Evolutionary conservation across 495 filamentous ascomycete genomes (phyloP).

Genomic region (Penicillium odoratum): DNA sequence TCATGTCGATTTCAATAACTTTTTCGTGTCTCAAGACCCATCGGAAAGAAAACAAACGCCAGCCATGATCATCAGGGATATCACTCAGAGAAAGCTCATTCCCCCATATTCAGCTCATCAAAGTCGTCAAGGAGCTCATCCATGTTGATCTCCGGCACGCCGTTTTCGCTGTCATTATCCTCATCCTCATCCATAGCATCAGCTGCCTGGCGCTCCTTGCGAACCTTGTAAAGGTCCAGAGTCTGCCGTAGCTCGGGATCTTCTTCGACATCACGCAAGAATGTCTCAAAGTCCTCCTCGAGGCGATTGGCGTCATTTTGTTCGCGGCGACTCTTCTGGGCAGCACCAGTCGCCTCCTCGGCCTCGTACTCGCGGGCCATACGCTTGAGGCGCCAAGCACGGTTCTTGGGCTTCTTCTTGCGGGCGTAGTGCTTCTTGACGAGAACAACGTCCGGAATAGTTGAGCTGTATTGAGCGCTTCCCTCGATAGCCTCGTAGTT

Average conservation of each 20-base stretch:
- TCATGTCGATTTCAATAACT: slow-evolving; percentile 16
- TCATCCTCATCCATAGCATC: slow-evolving; percentile 66
- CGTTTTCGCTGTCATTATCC: slow-evolving; percentile 55
- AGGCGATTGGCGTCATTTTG: slow-evolving; percentile 70
- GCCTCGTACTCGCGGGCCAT: slow-evolving; percentile 87
- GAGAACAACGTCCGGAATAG: slow-evolving; percentile 87
- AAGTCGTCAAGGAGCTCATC: slow-evolving; percentile 88
- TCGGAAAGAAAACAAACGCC: slow-evolving; percentile 25
- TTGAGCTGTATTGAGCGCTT: slow-evolving; percentile 65
- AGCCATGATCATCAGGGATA: slow-evolving; percentile 35
- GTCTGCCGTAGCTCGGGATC: slow-evolving; percentile 84
- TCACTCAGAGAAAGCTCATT: slow-evolving; percentile 27
- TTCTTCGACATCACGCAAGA: slow-evolving; percentile 94
- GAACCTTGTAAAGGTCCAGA: slow-evolving; percentile 79
- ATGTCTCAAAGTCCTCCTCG: slow-evolving; percentile 93
- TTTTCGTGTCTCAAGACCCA: slow-evolving; percentile 15
- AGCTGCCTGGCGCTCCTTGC: slow-evolving; percentile 44
- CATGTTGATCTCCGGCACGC: slow-evolving; percentile 73
- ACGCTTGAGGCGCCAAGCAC: slow-evolving; percentile 91
- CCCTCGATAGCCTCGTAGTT: slow-evolving; percentile 77
- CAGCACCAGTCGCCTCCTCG: slow-evolving; percentile 44
- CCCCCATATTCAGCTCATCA: slow-evolving; percentile 70
- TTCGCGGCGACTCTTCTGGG: slow-evolving; percentile 56
- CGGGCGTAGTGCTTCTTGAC: slow-evolving; percentile 95
- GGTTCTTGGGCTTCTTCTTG: slow-evolving; percentile 79